Base-by-base conservation (phyloP, 768 basidiomycete genomes). In the Psilocybe subaeruginosa region DNA sequence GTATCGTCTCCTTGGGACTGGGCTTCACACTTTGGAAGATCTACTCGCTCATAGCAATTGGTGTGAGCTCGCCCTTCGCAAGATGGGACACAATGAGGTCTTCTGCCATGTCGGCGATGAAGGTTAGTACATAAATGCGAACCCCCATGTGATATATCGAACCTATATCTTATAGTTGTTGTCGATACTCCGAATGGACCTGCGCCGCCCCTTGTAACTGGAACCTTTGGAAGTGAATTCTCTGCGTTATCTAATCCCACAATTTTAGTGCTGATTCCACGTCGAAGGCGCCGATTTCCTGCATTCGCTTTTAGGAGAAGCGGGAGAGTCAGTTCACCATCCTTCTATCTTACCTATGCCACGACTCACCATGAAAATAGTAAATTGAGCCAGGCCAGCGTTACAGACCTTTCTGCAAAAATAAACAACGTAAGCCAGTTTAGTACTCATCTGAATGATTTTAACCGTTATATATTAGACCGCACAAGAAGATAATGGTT, bases 101-200 rank as follows among this genome's bases (percentile, higher is more conserved):
- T 93, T 93, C 74, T 87, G 87, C 61, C 91, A 93, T 72, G 90
- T 93, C 50, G 91, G 92, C 12, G 85, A 89, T 46, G 78, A 80
- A 62, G 83, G 82, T 78, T 59, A 54, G 59, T 35, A 6, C 33
- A 7, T 39, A 50, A n/a, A 45, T 7, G 19, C 7, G 6, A 33
- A 14, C 31, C 6, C 41, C 14, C 27, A 16, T 41, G 39, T 45
- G 69, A 9, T 31, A 30, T 45, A 67, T 69, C 73, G 14, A 8
- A 54, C 66, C 23, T 35, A 35, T 7, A 23, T 23, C 23, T 7
- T 35, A 35, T 35, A 80, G 79, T 80, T 17, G 69, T 65, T 19
- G 77, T 87, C 51, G 73, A 85, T 48, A 85, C 86, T 0, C 85
- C 86, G 14, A 79, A 76, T 58, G 85, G 85, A n/a, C 74, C 72